A percentile compares a stretch with the other conserved stretches of the same genome.
Conservation (phyloP, 2,329 filamentous ascomycete genomes). For the Trichoderma hamatum region DNA sequence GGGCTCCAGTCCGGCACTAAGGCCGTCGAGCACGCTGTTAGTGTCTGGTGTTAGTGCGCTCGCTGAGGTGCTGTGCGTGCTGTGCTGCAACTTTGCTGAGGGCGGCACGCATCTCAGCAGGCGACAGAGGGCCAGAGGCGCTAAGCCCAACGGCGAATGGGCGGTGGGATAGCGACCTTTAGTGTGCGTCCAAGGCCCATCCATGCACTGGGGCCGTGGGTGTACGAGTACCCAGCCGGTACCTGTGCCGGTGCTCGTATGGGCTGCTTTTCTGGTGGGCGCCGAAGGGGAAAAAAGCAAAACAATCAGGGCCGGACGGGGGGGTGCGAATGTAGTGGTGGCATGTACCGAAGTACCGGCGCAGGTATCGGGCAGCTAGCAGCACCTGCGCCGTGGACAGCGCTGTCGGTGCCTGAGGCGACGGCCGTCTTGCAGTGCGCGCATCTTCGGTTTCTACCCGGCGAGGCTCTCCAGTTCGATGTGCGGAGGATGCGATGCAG, state of each 20-base stretch:
- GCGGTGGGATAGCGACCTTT: constrained; percentile 42
- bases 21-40: not conserved
- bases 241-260: not conserved
- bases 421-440: not conserved
- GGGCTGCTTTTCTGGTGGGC: not conserved
- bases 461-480: not conserved
- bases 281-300: not conserved
- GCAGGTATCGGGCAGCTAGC: not conserved
- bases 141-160: constrained; percentile 43
- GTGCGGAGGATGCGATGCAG: constrained; percentile 6
- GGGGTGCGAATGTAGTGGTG: constrained; percentile 23
- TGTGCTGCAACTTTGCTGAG: constrained; percentile 2
- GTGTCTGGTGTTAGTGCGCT: not conserved
- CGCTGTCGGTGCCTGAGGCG: not conserved
- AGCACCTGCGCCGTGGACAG: not conserved
- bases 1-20: constrained; percentile 18
- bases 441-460: not conserved
- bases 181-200: constrained; percentile 33
- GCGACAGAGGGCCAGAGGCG: constrained; percentile 32
- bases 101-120: constrained; percentile 23
- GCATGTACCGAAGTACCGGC: not conserved
- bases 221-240: constrained; percentile 15
- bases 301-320: constrained; percentile 13
- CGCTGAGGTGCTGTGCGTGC: not conserved
- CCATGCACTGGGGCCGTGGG: constrained; percentile 28